phyloP scores from a whole-genome alignment of 495 filamentous ascomycete genomes.

The Neurospora intermedia region DNA sequence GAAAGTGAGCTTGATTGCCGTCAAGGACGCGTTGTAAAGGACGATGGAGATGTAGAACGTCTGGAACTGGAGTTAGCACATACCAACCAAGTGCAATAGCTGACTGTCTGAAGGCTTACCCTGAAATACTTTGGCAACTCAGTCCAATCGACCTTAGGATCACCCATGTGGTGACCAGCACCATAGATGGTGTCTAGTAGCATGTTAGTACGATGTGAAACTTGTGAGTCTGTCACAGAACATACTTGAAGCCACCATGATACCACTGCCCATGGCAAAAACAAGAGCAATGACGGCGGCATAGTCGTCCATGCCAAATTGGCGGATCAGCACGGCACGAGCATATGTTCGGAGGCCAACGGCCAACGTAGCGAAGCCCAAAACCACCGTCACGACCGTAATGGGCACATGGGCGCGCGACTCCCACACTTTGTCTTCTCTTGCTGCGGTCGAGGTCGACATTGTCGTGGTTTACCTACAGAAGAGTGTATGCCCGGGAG shows the following conservation, averaged over 20 bases:
- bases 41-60: slow-evolving; percentile 34
- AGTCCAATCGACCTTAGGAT: slow-evolving; percentile 2
- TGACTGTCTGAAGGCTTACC: slow-evolving; percentile 1
- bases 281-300: slow-evolving; percentile 17
- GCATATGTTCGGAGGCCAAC: slow-evolving; percentile 30
- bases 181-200: slow-evolving; percentile 16
- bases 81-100: not conserved
- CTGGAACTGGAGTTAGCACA: slow-evolving; percentile 9
- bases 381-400: slow-evolving; percentile 9
- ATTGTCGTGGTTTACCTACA: slow-evolving; percentile 1
- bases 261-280: slow-evolving; percentile 16
- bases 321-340: slow-evolving; percentile 26
- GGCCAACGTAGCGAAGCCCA: slow-evolving; percentile 20
- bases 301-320: slow-evolving; percentile 34
- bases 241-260: slow-evolving; percentile 15
- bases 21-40: slow-evolving; percentile 31
- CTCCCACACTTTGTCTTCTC: slow-evolving; percentile 9
- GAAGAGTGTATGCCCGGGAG: not conserved
- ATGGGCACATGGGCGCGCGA: slow-evolving; percentile 14
- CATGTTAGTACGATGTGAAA: not conserved
- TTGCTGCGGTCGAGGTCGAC: not conserved
- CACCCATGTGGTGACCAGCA: slow-evolving; percentile 12
- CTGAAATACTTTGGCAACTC: slow-evolving; percentile 13
- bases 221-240: not conserved
- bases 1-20: slow-evolving; percentile 32